Evolutionary conservation across 2,329 filamentous ascomycete species (phyloP).

Genomic region (Hirsutella rhossiliensis): DNA sequence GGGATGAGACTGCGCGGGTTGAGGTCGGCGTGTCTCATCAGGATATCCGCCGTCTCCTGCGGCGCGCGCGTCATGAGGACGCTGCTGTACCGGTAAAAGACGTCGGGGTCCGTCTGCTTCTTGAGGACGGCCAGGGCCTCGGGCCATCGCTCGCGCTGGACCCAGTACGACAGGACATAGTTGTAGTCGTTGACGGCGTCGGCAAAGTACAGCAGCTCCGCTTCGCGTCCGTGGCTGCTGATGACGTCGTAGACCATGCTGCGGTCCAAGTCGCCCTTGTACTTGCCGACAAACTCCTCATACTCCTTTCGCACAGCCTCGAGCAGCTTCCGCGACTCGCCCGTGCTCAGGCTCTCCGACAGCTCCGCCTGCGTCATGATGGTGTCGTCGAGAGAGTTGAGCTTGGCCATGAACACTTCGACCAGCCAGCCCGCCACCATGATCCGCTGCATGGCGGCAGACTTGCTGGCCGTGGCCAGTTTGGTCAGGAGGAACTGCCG

Average conservation of each 20-base stretch:
- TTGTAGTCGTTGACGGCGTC: slow-evolving; percentile 83
- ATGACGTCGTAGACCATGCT: slow-evolving; percentile 95
- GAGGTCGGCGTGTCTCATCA: slow-evolving; percentile 83
- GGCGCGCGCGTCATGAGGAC: slow-evolving; percentile 89
- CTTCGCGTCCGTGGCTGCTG: slow-evolving; percentile 86
- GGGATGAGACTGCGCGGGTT: slow-evolving; percentile 84
- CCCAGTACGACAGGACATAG: slow-evolving; percentile 94
- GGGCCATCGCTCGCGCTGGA: slow-evolving; percentile 84
- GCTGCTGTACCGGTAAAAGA: slow-evolving; percentile 94
- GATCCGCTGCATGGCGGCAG: slow-evolving; percentile 77
- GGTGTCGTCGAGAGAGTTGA: slow-evolving; percentile 88
- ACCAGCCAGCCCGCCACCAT: slow-evolving; percentile 95
- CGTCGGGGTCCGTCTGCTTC: slow-evolving; percentile 80
- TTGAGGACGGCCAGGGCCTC: slow-evolving; percentile 83
- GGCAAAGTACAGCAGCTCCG: slow-evolving; percentile 85
- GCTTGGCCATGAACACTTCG: slow-evolving; percentile 93
- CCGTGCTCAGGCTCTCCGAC: slow-evolving; percentile 56
- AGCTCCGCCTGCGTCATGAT: slow-evolving; percentile 82
- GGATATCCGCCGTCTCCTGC: slow-evolving; percentile 79
- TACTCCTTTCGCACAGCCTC: slow-evolving; percentile 64
- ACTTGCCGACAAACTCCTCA: slow-evolving; percentile 73
- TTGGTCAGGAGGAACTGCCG: slow-evolving; percentile 83
- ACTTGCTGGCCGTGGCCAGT: slow-evolving; percentile 68
- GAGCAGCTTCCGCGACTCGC: slow-evolving; percentile 61
- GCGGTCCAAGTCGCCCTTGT: slow-evolving; percentile 78